Conservation (phyloP, 352 stramenopile species). For the Phytophthora palmivora region DNA sequence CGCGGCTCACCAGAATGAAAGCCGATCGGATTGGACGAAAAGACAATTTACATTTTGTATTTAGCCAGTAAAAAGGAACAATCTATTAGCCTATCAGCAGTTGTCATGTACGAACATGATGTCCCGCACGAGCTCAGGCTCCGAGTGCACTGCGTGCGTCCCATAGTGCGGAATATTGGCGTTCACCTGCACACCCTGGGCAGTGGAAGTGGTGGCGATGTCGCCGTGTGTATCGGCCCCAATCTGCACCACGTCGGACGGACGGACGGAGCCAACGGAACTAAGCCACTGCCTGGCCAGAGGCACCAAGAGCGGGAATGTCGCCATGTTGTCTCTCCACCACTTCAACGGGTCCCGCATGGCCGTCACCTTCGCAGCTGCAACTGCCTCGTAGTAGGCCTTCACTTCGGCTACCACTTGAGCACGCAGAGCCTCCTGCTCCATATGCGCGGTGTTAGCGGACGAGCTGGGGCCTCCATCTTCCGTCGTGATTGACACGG, state of each 20-base stretch:
- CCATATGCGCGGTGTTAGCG: conserved; percentile 28
- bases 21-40: conserved; percentile 21
- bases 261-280: conserved; percentile 47
- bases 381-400: conserved; percentile 49
- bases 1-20: conserved; percentile 27
- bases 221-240: conserved; percentile 17
- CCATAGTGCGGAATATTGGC: conserved; percentile 19
- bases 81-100: conserved; percentile 25
- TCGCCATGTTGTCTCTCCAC: conserved; percentile 48
- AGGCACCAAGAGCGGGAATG: conserved; percentile 47
- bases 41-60: background rate
- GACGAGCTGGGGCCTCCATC: conserved; percentile 6
- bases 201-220: conserved; percentile 18
- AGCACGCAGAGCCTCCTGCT: conserved; percentile 44
- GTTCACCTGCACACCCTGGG: conserved; percentile 23
- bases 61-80: conserved; percentile 8
- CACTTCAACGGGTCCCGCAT: conserved; percentile 55
- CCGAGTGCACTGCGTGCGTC: conserved; percentile 41
- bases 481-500: conserved; percentile 8
- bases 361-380: conserved; percentile 37
- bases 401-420: conserved; percentile 49
- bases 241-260: conserved; percentile 35
- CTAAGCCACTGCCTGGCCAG: conserved; percentile 58
- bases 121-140: conserved; percentile 56
- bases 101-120: conserved; percentile 61